Base-by-base conservation (phyloP, 805 yeast genomes). In the Grigorovia jiainica region DNA sequence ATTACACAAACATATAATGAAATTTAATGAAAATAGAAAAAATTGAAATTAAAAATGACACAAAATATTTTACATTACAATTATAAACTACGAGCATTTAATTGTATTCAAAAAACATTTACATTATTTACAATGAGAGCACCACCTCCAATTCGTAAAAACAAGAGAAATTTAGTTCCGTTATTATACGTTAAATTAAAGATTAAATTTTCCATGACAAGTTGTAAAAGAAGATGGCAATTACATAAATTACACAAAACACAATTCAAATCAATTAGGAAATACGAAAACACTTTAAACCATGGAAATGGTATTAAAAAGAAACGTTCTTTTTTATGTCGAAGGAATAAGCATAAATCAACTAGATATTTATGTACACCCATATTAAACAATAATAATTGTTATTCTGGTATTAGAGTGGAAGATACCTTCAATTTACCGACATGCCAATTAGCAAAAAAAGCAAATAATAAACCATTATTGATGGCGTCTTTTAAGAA, bases 71-170 rank as follows among this genome's bases (percentile, higher is more conserved):
- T n/a, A n/a, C n/a, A n/a, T n/a, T n/a, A n/a, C n/a, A n/a, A n/a
- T n/a, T n/a, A n/a, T n/a, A n/a, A n/a, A n/a, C n/a, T n/a, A n/a
- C n/a, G n/a, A n/a, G n/a, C n/a, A n/a, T n/a, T n/a, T n/a, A n/a
- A n/a, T n/a, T n/a, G n/a, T n/a, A n/a, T n/a, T n/a, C n/a, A n/a
- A n/a, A n/a, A n/a, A n/a, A n/a, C n/a, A n/a, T n/a, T n/a, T n/a
- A n/a, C n/a, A n/a, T n/a, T n/a, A n/a, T n/a, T n/a, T 21, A 34
- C 13, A 13, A 60, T 60, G 65, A 56, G 63, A 43, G 63, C 61
- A 7, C 58, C 60, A 27, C 65, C 65, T 6, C 49, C 51, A 6
- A 58, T 60, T 9, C 50, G 64, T 37, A 53, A 44, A 34, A 55
- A 62, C 1, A 56, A 41, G 31, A 44, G 53, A 6, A 46, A 53